Evolutionary conservation across 345 rosid species (phyloP).

Genomic region (Diplotaxis tenuifolia): DNA sequence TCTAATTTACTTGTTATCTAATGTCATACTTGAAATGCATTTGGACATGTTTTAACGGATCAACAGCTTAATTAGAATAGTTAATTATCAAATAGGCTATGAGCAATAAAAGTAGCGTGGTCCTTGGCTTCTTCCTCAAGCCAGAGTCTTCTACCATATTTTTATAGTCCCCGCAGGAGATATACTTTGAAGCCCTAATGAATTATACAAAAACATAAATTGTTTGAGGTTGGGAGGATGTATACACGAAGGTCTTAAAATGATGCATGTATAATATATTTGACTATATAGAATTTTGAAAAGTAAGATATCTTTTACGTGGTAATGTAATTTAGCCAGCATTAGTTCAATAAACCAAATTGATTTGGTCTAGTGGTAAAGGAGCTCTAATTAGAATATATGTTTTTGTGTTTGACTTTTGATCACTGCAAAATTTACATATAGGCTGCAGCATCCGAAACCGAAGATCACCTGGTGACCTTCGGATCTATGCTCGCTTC

Average conservation of each 20-base stretch:
- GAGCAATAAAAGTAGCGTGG: slow-evolving; percentile 28
- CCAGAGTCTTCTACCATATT: slow-evolving; percentile 2
- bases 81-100: slow-evolving; percentile 8
- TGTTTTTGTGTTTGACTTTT: too few relatives aligned
- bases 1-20: background rate
- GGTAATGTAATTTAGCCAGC: background rate
- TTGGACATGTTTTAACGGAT: slow-evolving; percentile 7
- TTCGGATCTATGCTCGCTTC: too few relatives aligned
- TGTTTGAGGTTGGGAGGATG: background rate
- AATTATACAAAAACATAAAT: too few relatives aligned
- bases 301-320: background rate
- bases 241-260: background rate
- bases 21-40: too few relatives aligned
- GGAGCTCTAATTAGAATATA: too few relatives aligned
- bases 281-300: background rate
- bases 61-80: background rate
- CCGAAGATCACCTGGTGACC: too few relatives aligned
- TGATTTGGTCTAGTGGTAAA: too few relatives aligned
- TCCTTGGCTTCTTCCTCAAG: slow-evolving; percentile 30
- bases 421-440: too few relatives aligned
- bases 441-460: too few relatives aligned
- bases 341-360: background rate
- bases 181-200: too few relatives aligned
- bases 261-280: background rate
- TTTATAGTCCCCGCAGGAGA: background rate